Percentiles rank a stretch among this genome's conserved stretches.
Conservation (phyloP, 1,139 yeast species). For the Tardiomyces digboiensis region DNA sequence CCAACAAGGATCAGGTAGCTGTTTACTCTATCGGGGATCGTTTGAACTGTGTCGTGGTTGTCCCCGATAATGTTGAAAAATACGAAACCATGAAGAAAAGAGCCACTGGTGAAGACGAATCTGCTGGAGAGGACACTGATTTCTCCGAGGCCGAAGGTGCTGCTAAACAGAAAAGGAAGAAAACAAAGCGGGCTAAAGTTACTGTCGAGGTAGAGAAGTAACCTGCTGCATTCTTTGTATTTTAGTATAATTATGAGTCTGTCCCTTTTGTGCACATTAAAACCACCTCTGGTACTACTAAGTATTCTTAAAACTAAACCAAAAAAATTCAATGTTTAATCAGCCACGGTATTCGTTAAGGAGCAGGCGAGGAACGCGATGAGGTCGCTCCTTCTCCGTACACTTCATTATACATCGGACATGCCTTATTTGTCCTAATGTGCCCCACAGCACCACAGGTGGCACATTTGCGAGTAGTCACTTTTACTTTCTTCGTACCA, state of each 20-base stretch:
- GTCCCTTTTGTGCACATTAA: too few relatives aligned
- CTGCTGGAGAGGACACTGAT: slow-evolving; percentile 40
- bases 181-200: slow-evolving; percentile 28
- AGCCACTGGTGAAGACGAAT: slow-evolving; percentile 25
- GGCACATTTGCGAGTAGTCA: slow-evolving; percentile 80
- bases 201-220: slow-evolving; percentile 11
- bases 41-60: slow-evolving; percentile 72
- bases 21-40: slow-evolving; percentile 92
- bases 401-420: slow-evolving; percentile 67
- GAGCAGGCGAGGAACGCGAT: slow-evolving; percentile 13
- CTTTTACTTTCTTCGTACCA: slow-evolving; percentile 36
- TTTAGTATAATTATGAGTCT: too few relatives aligned
- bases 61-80: slow-evolving; percentile 74
- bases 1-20: slow-evolving; percentile 68
- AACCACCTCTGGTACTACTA: too few relatives aligned
- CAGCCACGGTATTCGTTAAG: neutral
- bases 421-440: slow-evolving; percentile 77
- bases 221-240: too few relatives aligned
- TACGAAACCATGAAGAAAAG: slow-evolving; percentile 56
- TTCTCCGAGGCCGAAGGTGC: slow-evolving; percentile 36
- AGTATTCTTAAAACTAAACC: too few relatives aligned
- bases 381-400: slow-evolving; percentile 19
- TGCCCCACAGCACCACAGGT: slow-evolving; percentile 96
- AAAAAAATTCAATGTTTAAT: too few relatives aligned
- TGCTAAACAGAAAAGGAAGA: slow-evolving; percentile 32